Conservation (phyloP, 2,329 filamentous ascomycete genomes). For the Fusarium gaditjirri region DNA sequence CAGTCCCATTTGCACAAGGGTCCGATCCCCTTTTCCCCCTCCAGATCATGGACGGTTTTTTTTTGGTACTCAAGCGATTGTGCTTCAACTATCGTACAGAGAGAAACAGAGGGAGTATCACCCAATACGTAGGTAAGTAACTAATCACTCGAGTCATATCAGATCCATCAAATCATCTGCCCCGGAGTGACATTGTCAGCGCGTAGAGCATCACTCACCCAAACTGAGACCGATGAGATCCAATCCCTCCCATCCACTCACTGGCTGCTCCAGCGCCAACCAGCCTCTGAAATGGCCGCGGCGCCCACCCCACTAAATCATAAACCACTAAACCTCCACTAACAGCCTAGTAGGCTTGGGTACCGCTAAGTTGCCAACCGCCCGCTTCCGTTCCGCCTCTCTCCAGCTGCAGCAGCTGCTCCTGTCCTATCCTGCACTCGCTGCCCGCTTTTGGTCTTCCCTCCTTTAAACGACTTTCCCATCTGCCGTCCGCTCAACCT, state of each 20-base stretch:
- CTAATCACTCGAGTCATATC: neutral
- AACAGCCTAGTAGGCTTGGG: neutral
- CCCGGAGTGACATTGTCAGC: conserved; percentile 1
- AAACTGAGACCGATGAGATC: conserved; percentile 17
- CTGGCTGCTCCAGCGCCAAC: conserved; percentile 23
- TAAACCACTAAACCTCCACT: neutral
- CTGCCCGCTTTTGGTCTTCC: conserved; percentile 12
- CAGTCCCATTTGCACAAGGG: conserved; percentile 11
- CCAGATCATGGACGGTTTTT: neutral
- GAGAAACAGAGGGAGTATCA: neutral
- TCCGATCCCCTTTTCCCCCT: conserved; percentile 31
- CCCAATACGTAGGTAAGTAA: neutral
- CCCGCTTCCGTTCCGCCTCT: conserved; percentile 25
- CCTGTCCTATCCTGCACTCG: neutral
- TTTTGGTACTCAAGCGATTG: neutral
- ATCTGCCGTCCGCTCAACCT: conserved; percentile 33
- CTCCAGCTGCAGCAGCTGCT: neutral
- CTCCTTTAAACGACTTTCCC: conserved; percentile 38
- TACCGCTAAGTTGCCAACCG: conserved; percentile 30
- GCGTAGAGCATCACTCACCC: conserved; percentile 27
- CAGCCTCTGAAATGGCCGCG: conserved; percentile 16
- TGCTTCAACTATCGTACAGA: neutral
- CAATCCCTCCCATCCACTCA: neutral
- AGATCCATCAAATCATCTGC: neutral
- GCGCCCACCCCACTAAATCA: conserved; percentile 9